A percentile compares a stretch with the other conserved stretches of the same genome.
Conservation (phyloP, 495 filamentous ascomycete species). For the Cladorrhinum samala region DNA sequence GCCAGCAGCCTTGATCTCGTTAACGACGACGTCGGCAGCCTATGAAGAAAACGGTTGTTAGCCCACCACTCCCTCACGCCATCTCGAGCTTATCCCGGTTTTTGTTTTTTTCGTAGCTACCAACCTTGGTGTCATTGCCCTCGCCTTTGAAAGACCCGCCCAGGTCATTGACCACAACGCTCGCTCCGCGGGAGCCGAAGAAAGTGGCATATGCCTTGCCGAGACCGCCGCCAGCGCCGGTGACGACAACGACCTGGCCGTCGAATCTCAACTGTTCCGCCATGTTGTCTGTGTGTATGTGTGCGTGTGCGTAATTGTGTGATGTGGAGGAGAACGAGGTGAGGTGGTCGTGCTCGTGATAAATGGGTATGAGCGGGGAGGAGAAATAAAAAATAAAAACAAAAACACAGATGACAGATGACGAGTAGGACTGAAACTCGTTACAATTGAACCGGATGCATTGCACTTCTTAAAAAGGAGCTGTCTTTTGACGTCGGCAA, state of each 20-base stretch:
- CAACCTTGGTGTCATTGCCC: slow-evolving; percentile 78
- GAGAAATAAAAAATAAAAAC: slow-evolving; percentile 1
- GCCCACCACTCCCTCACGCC: too few relatives aligned
- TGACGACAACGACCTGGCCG: slow-evolving; percentile 94
- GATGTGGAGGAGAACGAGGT: slow-evolving; percentile 7
- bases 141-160: slow-evolving; percentile 93
- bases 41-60: slow-evolving; percentile 23
- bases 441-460: slow-evolving; percentile 2
- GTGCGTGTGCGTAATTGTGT: slow-evolving; percentile 24
- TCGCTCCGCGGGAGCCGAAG: slow-evolving; percentile 87
- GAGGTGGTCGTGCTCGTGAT: too few relatives aligned
- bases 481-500: slow-evolving; percentile 17
- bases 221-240: slow-evolving; percentile 90
- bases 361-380: slow-evolving; percentile 5
- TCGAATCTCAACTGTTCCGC: slow-evolving; percentile 79
- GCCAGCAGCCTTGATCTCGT: slow-evolving; percentile 86
- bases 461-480: slow-evolving; percentile 7
- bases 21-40: slow-evolving; percentile 93
- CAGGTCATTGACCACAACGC: slow-evolving; percentile 95
- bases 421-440: background rate
- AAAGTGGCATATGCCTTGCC: slow-evolving; percentile 90
- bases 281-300: slow-evolving; percentile 44
- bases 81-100: slow-evolving; percentile 15
- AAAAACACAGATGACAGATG: background rate
- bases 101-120: background rate